Evolutionary conservation across 2,329 filamentous ascomycete species (phyloP), one percentile per base, ranked within the genome.

Genomic region (Trichoderma afroharzianum): DNA sequence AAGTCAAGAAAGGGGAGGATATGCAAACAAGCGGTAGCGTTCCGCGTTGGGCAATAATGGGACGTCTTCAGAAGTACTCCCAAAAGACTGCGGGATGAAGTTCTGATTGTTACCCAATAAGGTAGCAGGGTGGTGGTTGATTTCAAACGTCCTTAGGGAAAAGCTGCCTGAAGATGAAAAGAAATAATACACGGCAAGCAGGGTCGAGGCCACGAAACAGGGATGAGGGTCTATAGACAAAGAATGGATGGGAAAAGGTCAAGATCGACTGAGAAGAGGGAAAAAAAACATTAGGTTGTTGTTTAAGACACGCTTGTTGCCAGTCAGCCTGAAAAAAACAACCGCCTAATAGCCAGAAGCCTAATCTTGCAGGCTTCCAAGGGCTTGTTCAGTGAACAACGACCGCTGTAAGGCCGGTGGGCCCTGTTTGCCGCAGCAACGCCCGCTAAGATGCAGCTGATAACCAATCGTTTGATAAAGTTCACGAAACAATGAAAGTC

Each of bases 401-500:
- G 2, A 47, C 67, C 67, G 28, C 57, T 61, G 1, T 50, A 61
- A 26, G 14, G 36, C 6, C 50, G 24, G 47, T 53, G 47, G 47
- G 47, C 55, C 63, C 36, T 33, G 70, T 77, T 76, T 77, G 73
- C 76, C 74, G 73, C 71, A 75, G 76, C 76, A 77, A 77, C 76
- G 73, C 71, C 67, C n/a, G 30, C 26, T 33, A 39, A 21, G 39
- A 47, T 71, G 62, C 62, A 67, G 66, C 61, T 63, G 55, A 32
- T 32, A 66, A 68, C 71, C 69, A 68, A 68, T 68, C n/a, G 58
- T 55, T 43, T 39, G 59, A 68, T 6, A 30, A 21, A 24, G 58
- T 21, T 30, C 32, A 33, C 24, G 58, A 53, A 30, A n/a, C 28
- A 59, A 26, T 53, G n/a, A 53, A 64, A 61, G 26, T 18, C 50